phyloP scores from a whole-genome alignment of 345 rosid species.

The Sonneratia caseolaris region DNA sequence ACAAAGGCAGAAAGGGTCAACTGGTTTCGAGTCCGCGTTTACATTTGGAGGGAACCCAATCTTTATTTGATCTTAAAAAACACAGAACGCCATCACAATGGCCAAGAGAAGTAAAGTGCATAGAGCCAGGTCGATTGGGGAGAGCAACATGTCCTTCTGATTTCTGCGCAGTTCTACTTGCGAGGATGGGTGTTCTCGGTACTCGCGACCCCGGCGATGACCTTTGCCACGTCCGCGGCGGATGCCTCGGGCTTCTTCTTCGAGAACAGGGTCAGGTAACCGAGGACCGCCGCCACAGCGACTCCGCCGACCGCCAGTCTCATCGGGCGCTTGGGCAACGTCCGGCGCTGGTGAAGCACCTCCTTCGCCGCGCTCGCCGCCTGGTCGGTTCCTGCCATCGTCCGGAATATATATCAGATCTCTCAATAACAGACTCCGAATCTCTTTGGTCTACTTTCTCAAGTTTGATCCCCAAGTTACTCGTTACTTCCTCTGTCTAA shows the following conservation, averaged over 20 bases:
- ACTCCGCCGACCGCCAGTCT: constrained; percentile 9
- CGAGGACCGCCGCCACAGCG: constrained; percentile 12
- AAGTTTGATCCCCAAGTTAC: too few relatives aligned
- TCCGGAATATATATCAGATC: neutral
- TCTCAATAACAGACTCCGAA: neutral
- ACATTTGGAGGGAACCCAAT: neutral
- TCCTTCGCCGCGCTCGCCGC: neutral
- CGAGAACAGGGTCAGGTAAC: constrained; percentile 41
- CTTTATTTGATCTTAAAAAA: neutral
- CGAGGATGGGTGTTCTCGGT: constrained; percentile 36
- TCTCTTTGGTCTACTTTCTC: neutral
- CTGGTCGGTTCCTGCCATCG: constrained; percentile 13
- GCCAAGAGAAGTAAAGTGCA: too few relatives aligned
- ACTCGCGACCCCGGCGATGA: constrained; percentile 28
- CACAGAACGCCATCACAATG: too few relatives aligned
- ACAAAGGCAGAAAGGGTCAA: too few relatives aligned
- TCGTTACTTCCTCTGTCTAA: neutral
- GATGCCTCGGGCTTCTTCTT: constrained; percentile 51
- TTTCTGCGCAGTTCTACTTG: constrained; percentile 5
- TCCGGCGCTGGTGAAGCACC: constrained; percentile 16
- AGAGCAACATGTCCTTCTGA: too few relatives aligned
- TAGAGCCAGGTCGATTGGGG: too few relatives aligned
- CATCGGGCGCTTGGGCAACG: neutral
- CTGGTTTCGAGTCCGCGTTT: too few relatives aligned
- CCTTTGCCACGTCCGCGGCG: constrained; percentile 65